Evolutionary conservation across 1,139 yeast genomes (phyloP).

Genomic region (Sugiyamaella japonica): DNA sequence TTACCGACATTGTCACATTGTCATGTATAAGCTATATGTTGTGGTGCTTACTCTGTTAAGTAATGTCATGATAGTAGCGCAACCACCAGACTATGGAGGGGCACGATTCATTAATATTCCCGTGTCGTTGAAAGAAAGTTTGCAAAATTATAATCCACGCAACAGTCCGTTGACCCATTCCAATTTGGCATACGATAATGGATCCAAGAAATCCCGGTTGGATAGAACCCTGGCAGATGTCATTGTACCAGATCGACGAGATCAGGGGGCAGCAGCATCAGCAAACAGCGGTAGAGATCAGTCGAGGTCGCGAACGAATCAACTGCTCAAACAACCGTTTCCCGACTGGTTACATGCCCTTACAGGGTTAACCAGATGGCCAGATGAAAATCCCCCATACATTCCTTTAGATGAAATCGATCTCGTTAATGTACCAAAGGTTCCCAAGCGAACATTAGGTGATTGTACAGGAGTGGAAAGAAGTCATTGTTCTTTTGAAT

Average conservation of each 20-base stretch:
- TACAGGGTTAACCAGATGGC: slow-evolving; percentile 79
- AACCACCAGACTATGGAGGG: not conserved
- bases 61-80: not conserved
- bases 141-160: not conserved
- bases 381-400: slow-evolving; percentile 82
- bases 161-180: not conserved
- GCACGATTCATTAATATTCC: slow-evolving; percentile 6
- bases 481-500: slow-evolving; percentile 77
- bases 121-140: not conserved
- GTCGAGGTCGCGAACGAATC: not conserved
- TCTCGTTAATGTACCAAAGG: slow-evolving; percentile 50
- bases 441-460: slow-evolving; percentile 57
- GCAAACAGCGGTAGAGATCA: not conserved
- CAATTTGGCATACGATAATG: slow-evolving; percentile 8
- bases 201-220: slow-evolving; percentile 9
- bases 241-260: not conserved
- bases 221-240: slow-evolving; percentile 9
- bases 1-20: not conserved
- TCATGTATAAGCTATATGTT: slow-evolving; percentile 1
- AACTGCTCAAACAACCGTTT: slow-evolving; percentile 40
- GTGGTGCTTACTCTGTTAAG: not conserved
- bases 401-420: slow-evolving; percentile 75
- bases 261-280: not conserved
- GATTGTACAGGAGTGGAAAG: slow-evolving; percentile 53
- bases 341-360: slow-evolving; percentile 78